Evolutionary conservation across 352 stramenopile genomes (phyloP), one percentile per base, ranked within the genome.

Genomic region (Phytophthora pistaciae): DNA sequence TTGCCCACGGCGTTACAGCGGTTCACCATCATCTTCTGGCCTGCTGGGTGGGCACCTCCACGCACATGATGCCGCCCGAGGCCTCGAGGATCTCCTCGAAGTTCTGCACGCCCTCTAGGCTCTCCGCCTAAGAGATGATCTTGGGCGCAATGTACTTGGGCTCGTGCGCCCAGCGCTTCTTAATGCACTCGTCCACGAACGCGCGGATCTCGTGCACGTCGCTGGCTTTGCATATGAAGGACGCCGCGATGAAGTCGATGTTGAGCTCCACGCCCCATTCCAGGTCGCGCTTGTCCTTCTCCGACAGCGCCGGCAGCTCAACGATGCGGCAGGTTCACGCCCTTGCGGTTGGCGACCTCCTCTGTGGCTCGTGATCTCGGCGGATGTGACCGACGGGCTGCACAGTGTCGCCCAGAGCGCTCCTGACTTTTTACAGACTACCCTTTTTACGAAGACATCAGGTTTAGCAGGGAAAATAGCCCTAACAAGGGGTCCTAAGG

Each of bases 111-210:
- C 90, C 90, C 66, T 98, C 91, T 20, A 98, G 81, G 82, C 98
- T 98, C 79, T 99, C 97, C 73, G 99, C 98, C 80, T 99, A 99
- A 70, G 93, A 97, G 74, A 99, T 98, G 77, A 99, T 99, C 75
- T 98, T 91, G 8, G 97, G 90, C 5, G 95, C 75, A 14, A 96
- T 94, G 91, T 96, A 88, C 61, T 71, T 82, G 54, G 72, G n/a
- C n/a, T n/a, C n/a, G n/a, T n/a, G n/a, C n/a, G n/a, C n/a, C n/a
- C n/a, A n/a, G n/a, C n/a, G 80, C 40, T 94, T 94, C 44, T 79
- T 54, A 29, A 94, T 73, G 60, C 86, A 93, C 8, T 87, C 65
- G 20, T 90, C 91, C 14, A 98, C 95, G 54, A 98, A 98, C 25
- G 69, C 63, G 36, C 95, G 86, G 79, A 99, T 99, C 66, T 97